A percentile compares a stretch with the other conserved stretches of the same genome.
phyloP scores from a whole-genome alignment of 2,329 filamentous ascomycete genomes.

The Dactylonectria macrodidyma region DNA sequence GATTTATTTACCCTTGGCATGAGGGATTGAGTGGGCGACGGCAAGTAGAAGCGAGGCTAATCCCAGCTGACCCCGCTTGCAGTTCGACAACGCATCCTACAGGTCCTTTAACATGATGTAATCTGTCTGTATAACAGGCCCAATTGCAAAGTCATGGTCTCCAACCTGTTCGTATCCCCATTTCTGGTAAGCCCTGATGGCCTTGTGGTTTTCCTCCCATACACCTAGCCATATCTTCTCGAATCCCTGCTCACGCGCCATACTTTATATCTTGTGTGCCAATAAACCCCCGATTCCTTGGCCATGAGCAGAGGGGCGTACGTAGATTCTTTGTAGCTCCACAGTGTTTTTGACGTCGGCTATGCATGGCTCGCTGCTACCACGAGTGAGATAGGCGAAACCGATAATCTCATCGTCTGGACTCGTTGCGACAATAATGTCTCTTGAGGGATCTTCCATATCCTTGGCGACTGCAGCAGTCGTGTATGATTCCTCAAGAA shows the following conservation, averaged over 20 bases:
- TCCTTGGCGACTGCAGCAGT: conserved; percentile 49
- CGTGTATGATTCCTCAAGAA: conserved; percentile 56
- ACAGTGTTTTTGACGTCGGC: conserved; percentile 47
- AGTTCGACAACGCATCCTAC: not conserved
- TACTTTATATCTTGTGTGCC: conserved; percentile 46
- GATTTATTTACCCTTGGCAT: not conserved
- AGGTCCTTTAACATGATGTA: conserved; percentile 56
- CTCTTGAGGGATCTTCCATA: conserved; percentile 43
- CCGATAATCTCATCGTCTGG: conserved; percentile 50
- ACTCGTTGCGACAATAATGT: conserved; percentile 45
- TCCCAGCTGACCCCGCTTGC: no score
- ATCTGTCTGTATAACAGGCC: conserved; percentile 59
- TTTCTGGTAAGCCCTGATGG: conserved; percentile 57
- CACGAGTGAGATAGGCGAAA: conserved; percentile 58
- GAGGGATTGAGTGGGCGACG: not conserved
- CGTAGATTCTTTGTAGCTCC: conserved; percentile 62
- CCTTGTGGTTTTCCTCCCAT: conserved; percentile 61
- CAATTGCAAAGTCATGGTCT: conserved; percentile 59
- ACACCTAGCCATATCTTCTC: conserved; percentile 62
- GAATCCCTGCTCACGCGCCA: conserved; percentile 56
- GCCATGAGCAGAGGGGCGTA: conserved; percentile 54
- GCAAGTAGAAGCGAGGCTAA: no score
- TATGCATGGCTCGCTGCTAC: conserved; percentile 56
- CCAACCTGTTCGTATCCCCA: conserved; percentile 58
- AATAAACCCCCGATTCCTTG: conserved; percentile 55